Conservation (phyloP, 2,329 filamentous ascomycete species). For the Phaeosphaeriaceae sp. region DNA sequence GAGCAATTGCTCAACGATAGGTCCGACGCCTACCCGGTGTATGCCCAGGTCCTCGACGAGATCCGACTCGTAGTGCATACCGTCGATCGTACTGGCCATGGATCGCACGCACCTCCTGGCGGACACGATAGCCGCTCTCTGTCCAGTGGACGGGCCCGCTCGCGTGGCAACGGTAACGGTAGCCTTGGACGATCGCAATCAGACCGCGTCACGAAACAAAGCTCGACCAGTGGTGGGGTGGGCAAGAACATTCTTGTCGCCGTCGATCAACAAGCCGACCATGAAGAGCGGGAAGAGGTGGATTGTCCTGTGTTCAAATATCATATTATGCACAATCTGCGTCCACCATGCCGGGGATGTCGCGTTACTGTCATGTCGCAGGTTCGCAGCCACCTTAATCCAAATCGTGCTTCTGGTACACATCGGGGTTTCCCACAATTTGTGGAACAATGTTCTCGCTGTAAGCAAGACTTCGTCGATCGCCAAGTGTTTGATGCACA, state of each 20-base stretch:
- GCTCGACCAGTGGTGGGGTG: too few species aligned
- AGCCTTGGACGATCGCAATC: too few species aligned
- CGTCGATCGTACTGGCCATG: background rate
- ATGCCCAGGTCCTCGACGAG: slow-evolving; percentile 5
- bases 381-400: slow-evolving; percentile 8
- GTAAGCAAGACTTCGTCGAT: slow-evolving; percentile 4
- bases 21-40: slow-evolving; percentile 2
- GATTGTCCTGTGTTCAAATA: slow-evolving; percentile 7
- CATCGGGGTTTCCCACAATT: background rate
- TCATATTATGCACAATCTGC: background rate
- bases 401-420: background rate
- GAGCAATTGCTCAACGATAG: slow-evolving; percentile 3
- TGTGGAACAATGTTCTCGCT: slow-evolving; percentile 5
- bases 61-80: background rate
- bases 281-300: background rate
- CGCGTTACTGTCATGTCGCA: slow-evolving; percentile 1
- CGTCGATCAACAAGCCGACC: background rate
- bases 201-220: too few species aligned
- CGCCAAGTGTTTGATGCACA: background rate
- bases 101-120: too few species aligned
- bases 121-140: too few species aligned
- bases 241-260: too few species aligned
- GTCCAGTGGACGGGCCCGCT: too few species aligned
- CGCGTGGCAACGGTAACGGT: too few species aligned
- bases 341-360: slow-evolving; percentile 4